A percentile compares a stretch with the other conserved stretches of the same genome.
Conservation (phyloP, 495 filamentous ascomycete genomes). For the Penicillium coffeae region DNA sequence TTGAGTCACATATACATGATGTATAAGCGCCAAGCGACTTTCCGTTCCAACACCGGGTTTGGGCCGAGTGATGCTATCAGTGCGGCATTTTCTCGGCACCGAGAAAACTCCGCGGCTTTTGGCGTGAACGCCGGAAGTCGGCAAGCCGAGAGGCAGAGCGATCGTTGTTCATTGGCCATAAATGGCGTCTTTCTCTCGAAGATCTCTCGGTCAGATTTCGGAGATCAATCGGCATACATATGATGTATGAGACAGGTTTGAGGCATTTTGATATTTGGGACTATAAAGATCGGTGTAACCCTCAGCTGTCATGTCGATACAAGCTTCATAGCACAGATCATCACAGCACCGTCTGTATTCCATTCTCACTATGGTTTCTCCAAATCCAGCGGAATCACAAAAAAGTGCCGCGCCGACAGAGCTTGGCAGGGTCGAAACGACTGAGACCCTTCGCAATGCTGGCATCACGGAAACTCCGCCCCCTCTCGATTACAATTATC, state of each 20-base stretch:
- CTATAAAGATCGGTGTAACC: slow-evolving; percentile 10
- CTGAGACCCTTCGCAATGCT: slow-evolving; percentile 14
- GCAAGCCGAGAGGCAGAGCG: neutral
- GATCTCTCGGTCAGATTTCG: slow-evolving; percentile 3
- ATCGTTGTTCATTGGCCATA: neutral
- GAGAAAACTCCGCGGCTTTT: too few relatives aligned
- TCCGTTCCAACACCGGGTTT: too few relatives aligned
- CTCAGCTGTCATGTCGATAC: neutral
- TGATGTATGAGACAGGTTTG: neutral
- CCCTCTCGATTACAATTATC: slow-evolving; percentile 26
- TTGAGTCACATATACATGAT: too few relatives aligned
- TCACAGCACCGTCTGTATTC: neutral
- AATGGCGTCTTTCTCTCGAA: slow-evolving; percentile 1
- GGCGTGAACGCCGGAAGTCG: slow-evolving; percentile 4
- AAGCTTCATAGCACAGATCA: neutral
- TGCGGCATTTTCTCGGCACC: slow-evolving; percentile 16
- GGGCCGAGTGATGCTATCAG: too few relatives aligned
- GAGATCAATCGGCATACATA: slow-evolving; percentile 14
- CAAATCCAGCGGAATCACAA: slow-evolving; percentile 7
- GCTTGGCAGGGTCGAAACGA: slow-evolving; percentile 13
- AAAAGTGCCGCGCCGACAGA: neutral
- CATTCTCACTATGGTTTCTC: neutral
- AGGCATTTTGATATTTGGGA: neutral
- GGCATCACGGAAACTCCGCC: slow-evolving; percentile 21
- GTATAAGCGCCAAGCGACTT: too few relatives aligned